These are phyloP conservation scores for Mucor sp. DNA, from an alignment of 371 early-diverging fungal genomes.

Conservation along the genomic window DNA sequence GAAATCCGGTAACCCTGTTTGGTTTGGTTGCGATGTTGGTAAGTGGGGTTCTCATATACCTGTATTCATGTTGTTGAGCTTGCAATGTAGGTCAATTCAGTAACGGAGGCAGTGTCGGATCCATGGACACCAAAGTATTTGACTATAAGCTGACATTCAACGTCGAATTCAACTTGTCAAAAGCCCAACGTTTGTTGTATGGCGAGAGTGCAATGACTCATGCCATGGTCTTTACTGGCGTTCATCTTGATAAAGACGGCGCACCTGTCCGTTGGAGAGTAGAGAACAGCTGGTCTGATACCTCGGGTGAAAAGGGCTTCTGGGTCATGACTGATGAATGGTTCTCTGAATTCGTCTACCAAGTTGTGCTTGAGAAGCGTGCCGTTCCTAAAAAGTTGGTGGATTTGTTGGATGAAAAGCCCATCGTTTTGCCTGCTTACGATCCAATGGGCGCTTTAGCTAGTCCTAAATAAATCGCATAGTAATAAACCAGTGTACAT, in stretches of 20 bases:
- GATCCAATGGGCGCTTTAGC: constrained; percentile 74
- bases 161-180: constrained; percentile 62
- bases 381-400: constrained; percentile 62
- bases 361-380: constrained; percentile 72
- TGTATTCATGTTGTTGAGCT: neutral
- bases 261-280: constrained; percentile 77
- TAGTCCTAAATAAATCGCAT: constrained; percentile 13
- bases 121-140: constrained; percentile 68
- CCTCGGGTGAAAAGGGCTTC: constrained; percentile 75
- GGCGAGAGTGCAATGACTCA: constrained; percentile 83
- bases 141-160: constrained; percentile 76
- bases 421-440: constrained; percentile 75
- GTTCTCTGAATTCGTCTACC: constrained; percentile 83
- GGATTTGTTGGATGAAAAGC: constrained; percentile 63
- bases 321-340: constrained; percentile 80
- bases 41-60: constrained; percentile 30
- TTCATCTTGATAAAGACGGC: constrained; percentile 67
- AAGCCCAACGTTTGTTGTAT: constrained; percentile 74
- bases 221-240: constrained; percentile 86
- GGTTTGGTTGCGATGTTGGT: constrained; percentile 87
- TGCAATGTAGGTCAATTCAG: constrained; percentile 38
- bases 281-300: constrained; percentile 75
- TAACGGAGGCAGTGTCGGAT: constrained; percentile 48
- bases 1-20: constrained; percentile 69
- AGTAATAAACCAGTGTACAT: neutral